Evolutionary conservation across 139 green algal species (phyloP).

Genomic region (Haematococcus lacustris): DNA sequence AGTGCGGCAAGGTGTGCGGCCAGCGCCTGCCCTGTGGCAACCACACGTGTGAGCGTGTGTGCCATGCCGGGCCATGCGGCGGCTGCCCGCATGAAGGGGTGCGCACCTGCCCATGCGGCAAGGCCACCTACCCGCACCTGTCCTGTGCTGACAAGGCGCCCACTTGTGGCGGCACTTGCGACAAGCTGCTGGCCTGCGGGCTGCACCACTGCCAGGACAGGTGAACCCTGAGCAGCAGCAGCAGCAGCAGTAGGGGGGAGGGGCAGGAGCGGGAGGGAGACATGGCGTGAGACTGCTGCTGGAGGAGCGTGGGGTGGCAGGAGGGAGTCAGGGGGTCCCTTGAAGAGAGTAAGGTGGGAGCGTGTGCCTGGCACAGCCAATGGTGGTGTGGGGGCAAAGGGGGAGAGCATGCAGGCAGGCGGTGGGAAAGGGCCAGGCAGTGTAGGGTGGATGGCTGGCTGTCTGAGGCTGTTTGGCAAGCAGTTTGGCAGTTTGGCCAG

Average conservation of each 20-base stretch:
- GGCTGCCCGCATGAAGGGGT: constrained; percentile 50
- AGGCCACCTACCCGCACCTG: constrained; percentile 31
- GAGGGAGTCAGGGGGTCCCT: not conserved
- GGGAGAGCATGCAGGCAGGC: no score
- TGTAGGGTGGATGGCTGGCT: no score
- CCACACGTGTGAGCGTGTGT: constrained; percentile 52
- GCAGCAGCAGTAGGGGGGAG: constrained; percentile 42
- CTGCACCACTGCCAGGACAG: constrained; percentile 52
- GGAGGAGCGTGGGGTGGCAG: not conserved
- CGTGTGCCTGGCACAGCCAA: not conserved
- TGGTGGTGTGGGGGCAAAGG: no score
- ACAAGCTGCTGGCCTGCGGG: constrained; percentile 71
- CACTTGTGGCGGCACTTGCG: constrained; percentile 72
- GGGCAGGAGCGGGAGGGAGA: not conserved
- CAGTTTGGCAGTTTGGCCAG: not conserved
- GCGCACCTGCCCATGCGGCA: constrained; percentile 75
- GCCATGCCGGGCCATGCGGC: constrained; percentile 43
- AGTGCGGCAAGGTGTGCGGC: constrained; percentile 50
- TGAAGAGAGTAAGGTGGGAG: not conserved
- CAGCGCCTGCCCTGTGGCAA: constrained; percentile 47
- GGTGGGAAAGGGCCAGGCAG: no score
- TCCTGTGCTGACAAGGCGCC: constrained; percentile 15
- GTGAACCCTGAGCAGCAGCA: constrained; percentile 46
- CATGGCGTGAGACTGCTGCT: not conserved
- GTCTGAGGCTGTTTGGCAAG: not conserved